Conservation (phyloP, 2,329 filamentous ascomycete genomes). For the Apiospora saccharicola region DNA sequence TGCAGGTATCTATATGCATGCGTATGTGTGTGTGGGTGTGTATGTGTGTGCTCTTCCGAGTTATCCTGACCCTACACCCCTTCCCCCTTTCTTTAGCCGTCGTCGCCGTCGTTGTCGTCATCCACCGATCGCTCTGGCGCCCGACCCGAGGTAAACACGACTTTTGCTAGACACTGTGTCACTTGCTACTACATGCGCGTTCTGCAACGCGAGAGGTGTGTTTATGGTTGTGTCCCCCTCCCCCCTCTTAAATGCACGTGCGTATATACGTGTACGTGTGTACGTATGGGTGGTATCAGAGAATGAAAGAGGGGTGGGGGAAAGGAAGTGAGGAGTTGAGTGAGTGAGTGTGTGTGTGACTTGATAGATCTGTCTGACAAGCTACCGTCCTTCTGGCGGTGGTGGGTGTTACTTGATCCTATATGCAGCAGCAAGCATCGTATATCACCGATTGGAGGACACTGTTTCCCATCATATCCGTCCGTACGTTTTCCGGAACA, state of each 20-base stretch:
- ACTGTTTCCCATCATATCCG: background rate
- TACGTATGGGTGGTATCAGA: background rate
- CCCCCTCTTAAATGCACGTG: conserved; percentile 3
- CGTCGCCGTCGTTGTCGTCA: background rate
- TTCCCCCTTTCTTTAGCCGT: background rate
- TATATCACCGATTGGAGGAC: conserved; percentile 8
- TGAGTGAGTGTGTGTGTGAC: background rate
- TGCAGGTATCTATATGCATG: background rate
- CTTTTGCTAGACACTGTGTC: conserved; percentile 9
- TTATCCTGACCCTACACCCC: background rate
- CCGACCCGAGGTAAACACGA: conserved; percentile 3
- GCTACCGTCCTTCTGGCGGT: background rate
- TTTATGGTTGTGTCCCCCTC: conserved; percentile 6
- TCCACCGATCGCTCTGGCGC: conserved; percentile 10
- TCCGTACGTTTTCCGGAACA: background rate
- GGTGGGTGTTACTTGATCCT: background rate
- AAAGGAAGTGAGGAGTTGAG: too few species aligned
- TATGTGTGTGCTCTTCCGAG: background rate
- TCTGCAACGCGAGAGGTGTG: conserved; percentile 12
- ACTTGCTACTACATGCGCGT: background rate
- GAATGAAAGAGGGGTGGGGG: background rate
- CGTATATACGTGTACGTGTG: conserved; percentile 16
- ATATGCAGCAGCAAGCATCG: background rate
- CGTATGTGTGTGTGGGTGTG: background rate
- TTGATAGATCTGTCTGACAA: background rate